Percentiles rank a stretch among this genome's conserved stretches.
phyloP scores from a whole-genome alignment of 257 asterid species.

The Agastache rugosa region DNA sequence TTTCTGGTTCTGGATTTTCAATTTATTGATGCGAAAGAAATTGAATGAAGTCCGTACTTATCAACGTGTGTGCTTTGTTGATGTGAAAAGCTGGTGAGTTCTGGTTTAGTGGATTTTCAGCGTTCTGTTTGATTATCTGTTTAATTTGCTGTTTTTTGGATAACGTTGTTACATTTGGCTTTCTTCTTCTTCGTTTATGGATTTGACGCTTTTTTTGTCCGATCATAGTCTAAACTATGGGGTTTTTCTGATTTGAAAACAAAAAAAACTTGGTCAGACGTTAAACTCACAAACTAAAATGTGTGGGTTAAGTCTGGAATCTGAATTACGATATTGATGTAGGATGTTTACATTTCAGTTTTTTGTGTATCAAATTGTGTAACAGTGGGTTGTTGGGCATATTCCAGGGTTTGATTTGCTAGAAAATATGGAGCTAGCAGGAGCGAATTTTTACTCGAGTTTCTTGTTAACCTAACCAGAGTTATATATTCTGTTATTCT shows the following conservation, averaged over 20 bases:
- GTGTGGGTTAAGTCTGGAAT: neutral
- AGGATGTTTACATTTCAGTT: neutral
- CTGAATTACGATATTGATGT: neutral
- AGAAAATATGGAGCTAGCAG: slow-evolving; percentile 25
- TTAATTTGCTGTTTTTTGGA: neutral
- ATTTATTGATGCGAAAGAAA: neutral
- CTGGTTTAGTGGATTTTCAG: slow-evolving; percentile 1
- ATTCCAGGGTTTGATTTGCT: slow-evolving; percentile 40
- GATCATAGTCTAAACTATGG: neutral
- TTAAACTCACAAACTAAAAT: neutral
- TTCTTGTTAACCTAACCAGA: slow-evolving; percentile 29
- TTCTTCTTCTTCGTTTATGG: neutral
- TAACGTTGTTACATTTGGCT: slow-evolving; percentile 4
- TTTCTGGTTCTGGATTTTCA: slow-evolving; percentile 9
- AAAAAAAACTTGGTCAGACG: neutral
- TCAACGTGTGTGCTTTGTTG: neutral
- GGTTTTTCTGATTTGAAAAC: neutral
- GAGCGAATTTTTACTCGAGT: slow-evolving; percentile 28
- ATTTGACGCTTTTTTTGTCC: slow-evolving; percentile 13
- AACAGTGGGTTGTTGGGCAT: slow-evolving; percentile 25
- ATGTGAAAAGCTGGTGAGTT: slow-evolving; percentile 26
- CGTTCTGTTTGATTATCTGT: slow-evolving; percentile 27
- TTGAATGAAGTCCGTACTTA: neutral
- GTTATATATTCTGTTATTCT: slow-evolving; percentile 10
- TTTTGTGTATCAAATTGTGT: slow-evolving; percentile 14